Evolutionary conservation across 345 rosid genomes (phyloP).

Genomic region (Capsella bursapastoris): DNA sequence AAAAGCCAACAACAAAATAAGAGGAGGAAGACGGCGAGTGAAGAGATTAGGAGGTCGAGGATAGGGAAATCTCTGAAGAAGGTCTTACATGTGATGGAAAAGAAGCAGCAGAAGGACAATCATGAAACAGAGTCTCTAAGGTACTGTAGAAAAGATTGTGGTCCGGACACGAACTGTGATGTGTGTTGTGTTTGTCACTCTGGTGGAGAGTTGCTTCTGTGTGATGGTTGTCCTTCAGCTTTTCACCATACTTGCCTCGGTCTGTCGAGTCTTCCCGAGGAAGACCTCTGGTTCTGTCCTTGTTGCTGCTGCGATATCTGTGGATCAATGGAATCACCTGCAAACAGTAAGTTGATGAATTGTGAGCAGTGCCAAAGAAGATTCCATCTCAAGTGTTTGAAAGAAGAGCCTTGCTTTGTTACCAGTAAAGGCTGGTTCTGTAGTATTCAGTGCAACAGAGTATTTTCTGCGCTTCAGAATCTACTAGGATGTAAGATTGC

Average conservation of each 20-base stretch:
- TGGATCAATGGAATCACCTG: slow-evolving; percentile 26
- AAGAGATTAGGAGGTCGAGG: slow-evolving; percentile 50
- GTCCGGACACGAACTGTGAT: slow-evolving; percentile 22
- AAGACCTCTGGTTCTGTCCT: slow-evolving; percentile 76
- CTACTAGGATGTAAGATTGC: slow-evolving; percentile 58
- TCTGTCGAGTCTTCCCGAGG: slow-evolving; percentile 56
- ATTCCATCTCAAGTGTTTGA: slow-evolving; percentile 58
- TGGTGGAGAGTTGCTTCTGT: slow-evolving; percentile 62
- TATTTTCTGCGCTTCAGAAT: slow-evolving; percentile 43
- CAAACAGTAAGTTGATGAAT: slow-evolving; percentile 20
- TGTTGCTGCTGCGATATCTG: slow-evolving; percentile 74
- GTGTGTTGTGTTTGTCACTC: slow-evolving; percentile 54
- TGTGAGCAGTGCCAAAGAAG: slow-evolving; percentile 68
- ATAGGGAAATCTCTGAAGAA: slow-evolving; percentile 33
- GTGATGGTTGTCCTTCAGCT: slow-evolving; percentile 65
- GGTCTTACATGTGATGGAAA: slow-evolving; percentile 16
- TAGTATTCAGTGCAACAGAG: slow-evolving; percentile 52
- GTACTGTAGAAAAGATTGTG: slow-evolving; percentile 9
- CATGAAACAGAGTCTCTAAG: slow-evolving; percentile 12
- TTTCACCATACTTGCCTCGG: slow-evolving; percentile 59
- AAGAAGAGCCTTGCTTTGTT: slow-evolving; percentile 24
- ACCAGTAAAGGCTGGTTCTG: slow-evolving; percentile 57
- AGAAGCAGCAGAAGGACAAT: neutral
- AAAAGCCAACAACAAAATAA: neutral
- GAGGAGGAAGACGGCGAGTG: slow-evolving; percentile 42